These are phyloP conservation scores for Lizonia empirigonia DNA, from an alignment of 2,329 filamentous ascomycete genomes.

Conservation along the genomic window DNA sequence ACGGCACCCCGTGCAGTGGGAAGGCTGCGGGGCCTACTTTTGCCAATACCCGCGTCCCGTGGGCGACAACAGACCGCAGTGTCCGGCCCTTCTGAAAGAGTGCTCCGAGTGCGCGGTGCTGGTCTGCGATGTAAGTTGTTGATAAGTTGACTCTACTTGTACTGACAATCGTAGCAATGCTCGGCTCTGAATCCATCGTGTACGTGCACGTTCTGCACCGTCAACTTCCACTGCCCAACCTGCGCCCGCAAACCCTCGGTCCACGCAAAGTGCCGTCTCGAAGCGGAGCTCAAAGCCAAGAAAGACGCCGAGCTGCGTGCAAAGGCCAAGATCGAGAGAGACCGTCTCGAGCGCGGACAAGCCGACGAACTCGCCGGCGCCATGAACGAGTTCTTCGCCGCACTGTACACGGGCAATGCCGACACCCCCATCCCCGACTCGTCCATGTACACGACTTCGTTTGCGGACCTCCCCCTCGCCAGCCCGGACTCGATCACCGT, in stretches of 20 bases:
- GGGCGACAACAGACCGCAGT: conserved; percentile 47
- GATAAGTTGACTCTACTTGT: too few relatives aligned
- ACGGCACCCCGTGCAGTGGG: conserved; percentile 52
- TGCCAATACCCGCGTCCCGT: conserved; percentile 48
- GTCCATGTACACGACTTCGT: conserved; percentile 5
- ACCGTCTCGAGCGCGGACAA: conserved; percentile 41
- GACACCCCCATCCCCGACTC: background rate
- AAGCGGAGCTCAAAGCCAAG: conserved; percentile 43
- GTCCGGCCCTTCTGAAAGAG: conserved; percentile 45
- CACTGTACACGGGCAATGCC: conserved; percentile 27
- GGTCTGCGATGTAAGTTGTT: conserved; percentile 52
- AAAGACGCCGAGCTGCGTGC: conserved; percentile 38
- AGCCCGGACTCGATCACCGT: conserved; percentile 45
- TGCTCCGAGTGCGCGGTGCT: conserved; percentile 49
- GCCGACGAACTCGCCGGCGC: conserved; percentile 45
- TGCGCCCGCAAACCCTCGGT: conserved; percentile 44
- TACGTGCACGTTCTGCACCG: conserved; percentile 48
- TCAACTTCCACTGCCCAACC: conserved; percentile 48
- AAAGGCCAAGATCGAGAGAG: conserved; percentile 38
- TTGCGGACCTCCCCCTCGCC: conserved; percentile 23
- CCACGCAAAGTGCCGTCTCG: conserved; percentile 43
- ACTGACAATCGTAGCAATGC: conserved; percentile 38
- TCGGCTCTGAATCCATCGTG: conserved; percentile 39
- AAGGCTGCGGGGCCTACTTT: conserved; percentile 52
- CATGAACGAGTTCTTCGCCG: conserved; percentile 43